Conservation (phyloP, 176 grass and related monocot genomes). For the maize (Zea mays) region DNA sequence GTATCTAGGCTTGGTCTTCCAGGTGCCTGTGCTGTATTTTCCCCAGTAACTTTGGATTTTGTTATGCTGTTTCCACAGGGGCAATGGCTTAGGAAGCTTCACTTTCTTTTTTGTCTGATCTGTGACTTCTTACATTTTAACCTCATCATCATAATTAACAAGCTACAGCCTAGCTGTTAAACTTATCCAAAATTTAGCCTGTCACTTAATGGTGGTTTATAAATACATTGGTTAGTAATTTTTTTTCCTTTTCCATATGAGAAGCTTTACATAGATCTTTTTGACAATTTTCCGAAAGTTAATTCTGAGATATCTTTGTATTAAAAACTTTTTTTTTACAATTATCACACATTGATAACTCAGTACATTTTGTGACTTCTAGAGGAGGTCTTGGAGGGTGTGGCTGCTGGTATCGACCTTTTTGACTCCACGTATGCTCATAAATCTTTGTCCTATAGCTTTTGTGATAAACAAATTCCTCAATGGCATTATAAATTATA, state of each 20-base stretch:
- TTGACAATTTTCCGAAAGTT: background rate
- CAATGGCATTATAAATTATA: background rate
- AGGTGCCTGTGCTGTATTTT: constrained; percentile 51
- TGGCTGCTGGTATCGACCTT: constrained; percentile 83
- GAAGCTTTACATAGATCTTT: constrained; percentile 11
- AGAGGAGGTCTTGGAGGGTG: constrained; percentile 96
- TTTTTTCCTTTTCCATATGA: background rate
- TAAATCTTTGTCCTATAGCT: constrained; percentile 21
- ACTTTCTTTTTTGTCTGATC: background rate
- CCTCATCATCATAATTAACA: background rate
- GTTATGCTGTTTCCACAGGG: background rate
- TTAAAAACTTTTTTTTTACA: background rate
- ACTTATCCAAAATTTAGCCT: constrained; percentile 16
- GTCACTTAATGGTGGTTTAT: background rate
- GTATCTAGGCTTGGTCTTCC: constrained; percentile 94
- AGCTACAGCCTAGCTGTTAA: background rate
- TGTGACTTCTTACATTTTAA: background rate
- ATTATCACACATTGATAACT: constrained; percentile 30
- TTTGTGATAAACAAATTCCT: background rate
- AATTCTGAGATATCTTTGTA: constrained; percentile 4
- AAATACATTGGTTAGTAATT: background rate
- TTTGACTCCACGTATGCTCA: constrained; percentile 82
- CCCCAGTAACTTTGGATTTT: background rate
- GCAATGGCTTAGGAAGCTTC: background rate
- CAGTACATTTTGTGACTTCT: constrained; percentile 27